These are phyloP conservation scores for Populus alba DNA, from an alignment of 345 rosid genomes.

Conservation along the genomic window DNA sequence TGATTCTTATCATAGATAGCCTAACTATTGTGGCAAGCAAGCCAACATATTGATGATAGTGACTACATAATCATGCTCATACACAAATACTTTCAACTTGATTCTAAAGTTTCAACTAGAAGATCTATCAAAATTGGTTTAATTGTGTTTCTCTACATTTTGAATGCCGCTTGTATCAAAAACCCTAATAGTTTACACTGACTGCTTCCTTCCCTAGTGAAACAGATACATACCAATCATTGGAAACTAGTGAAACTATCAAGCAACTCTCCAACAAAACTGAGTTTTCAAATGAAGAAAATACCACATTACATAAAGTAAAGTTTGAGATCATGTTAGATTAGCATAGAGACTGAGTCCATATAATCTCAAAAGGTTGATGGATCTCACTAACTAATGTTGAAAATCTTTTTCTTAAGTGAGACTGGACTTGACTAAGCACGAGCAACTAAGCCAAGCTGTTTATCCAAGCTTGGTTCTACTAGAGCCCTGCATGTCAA, in stretches of 20 bases:
- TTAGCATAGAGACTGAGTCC: not conserved
- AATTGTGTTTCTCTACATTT: not conserved
- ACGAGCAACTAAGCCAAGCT: not conserved
- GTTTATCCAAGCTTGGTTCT: not conserved
- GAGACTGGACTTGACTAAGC: not conserved
- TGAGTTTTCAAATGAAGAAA: not conserved
- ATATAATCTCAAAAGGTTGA: not conserved
- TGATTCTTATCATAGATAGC: not conserved
- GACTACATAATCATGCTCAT: not conserved
- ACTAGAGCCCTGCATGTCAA: not conserved
- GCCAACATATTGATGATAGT: not conserved
- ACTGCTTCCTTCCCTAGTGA: not conserved
- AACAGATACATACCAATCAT: not conserved
- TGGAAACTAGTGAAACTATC: not conserved
- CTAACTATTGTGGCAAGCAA: not conserved
- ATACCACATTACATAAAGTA: not conserved
- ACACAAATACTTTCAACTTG: not conserved
- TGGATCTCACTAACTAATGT: not conserved
- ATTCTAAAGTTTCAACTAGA: not conserved
- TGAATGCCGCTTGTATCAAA: not conserved
- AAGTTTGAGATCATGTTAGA: not conserved
- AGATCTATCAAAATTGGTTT: not conserved
- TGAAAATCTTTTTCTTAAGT: not conserved
- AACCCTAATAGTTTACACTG: not conserved
- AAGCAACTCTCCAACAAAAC: not conserved